Evolutionary conservation across 2,329 filamentous ascomycete genomes (phyloP), one percentile per base, ranked within the genome.

Genomic region (Fusarium sterilihyphosum): DNA sequence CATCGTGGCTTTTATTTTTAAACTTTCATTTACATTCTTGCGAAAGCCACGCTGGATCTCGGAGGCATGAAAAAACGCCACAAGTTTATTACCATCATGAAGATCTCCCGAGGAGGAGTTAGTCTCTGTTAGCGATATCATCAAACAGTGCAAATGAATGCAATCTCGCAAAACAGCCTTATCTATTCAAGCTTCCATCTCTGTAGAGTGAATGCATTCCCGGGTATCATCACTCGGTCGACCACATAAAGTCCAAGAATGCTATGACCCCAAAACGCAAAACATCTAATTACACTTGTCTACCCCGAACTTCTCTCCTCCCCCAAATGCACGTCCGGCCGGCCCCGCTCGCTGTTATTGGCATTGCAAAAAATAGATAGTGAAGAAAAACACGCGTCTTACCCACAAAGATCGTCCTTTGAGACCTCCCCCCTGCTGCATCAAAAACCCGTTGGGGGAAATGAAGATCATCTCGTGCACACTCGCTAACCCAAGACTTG

Each of bases 391-490:
- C 73, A 74, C 72, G 73, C 72, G 73, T 72, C 73, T 49, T 65
- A 59, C 40, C 73, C 73, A 68, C 73, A 70, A 40, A 54, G 70
- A 74, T 76, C 66, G 49, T 52, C 53, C 22, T 41, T 44, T 24
- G 24, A 59, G 20, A 6, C 35, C 52, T 38, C 41, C 49, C 66
- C 66, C 56, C 44, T 68, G 52, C 35, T 68, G 43, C 67, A 72
- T 70, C 69, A 73, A 49, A 67, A 62, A 26, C 57, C 46, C 64
- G 70, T 73, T 72, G 60, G 71, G 57, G 74, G 65, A 76, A 77
- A 77, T 76, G 74, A 76, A 75, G 74, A 77, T 76, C 74, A 76
- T 76, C 75, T 76, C 61, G 33, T 67, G 53, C 68, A 70, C 50
- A 22, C 38, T 24, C 37, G 43, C 37, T 57, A 57, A 59, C 31